Percentiles rank a stretch among this genome's conserved stretches.
These are phyloP conservation scores for Solanum gracilifrons DNA, from an alignment of 257 asterid species.

Conservation along the genomic window DNA sequence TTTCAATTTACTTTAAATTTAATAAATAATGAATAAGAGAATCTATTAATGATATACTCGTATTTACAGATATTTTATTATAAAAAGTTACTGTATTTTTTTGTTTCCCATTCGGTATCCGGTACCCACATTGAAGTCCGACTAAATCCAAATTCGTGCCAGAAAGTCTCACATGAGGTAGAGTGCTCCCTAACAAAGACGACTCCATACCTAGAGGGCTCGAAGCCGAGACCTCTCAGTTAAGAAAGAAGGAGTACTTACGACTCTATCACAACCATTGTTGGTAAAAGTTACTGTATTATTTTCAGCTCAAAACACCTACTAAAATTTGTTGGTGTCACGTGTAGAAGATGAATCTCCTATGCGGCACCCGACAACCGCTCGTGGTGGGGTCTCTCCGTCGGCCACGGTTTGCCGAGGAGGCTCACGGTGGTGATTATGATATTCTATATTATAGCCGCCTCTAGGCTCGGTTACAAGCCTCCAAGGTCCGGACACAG, in stretches of 20 bases:
- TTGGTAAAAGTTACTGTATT: no score
- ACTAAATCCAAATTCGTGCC: accelerated
- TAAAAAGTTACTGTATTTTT: no score
- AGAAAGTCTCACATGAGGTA: accelerated
- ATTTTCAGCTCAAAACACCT: background rate
- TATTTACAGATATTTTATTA: no score
- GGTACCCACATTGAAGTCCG: no score
- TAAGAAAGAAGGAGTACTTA: no score
- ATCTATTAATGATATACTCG: no score
- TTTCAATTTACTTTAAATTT: background rate
- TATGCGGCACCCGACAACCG: constrained; percentile 61
- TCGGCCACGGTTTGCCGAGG: background rate
- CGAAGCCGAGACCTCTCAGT: accelerated
- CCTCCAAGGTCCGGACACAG: constrained; percentile 28
- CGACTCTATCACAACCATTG: accelerated
- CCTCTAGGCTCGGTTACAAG: constrained; percentile 54
- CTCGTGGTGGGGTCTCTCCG: constrained; percentile 44
- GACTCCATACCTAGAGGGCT: accelerated
- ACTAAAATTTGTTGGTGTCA: constrained; percentile 5
- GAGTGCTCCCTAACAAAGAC: no score
- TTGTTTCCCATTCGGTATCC: accelerated
- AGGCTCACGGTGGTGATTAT: background rate
- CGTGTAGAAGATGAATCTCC: constrained; percentile 27
- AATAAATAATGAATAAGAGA: background rate
- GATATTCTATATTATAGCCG: constrained; percentile 19